Evolutionary conservation across 2,329 filamentous ascomycete species (phyloP).

Genomic region (Nectriaceae sp.): DNA sequence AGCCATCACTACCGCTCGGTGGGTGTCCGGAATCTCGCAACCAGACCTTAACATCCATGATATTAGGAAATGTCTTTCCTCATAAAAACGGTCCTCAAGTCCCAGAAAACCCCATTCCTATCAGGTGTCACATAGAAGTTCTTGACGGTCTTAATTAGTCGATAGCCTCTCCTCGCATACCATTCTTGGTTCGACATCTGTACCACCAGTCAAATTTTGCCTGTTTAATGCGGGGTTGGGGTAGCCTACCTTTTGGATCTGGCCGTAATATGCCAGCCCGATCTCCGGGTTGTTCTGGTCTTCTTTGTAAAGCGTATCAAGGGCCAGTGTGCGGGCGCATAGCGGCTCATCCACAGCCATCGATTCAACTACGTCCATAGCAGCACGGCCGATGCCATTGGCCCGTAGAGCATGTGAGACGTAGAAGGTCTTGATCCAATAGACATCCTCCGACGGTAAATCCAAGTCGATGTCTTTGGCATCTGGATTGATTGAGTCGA

Average conservation of each 20-base stretch:
- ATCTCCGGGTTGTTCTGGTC: constrained; percentile 6
- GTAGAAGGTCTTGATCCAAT: constrained; percentile 35
- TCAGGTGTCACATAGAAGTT: constrained; percentile 14
- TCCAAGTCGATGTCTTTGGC: constrained; percentile 12
- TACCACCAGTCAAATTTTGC: neutral
- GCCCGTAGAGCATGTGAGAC: constrained; percentile 26
- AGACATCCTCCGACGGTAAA: constrained; percentile 19
- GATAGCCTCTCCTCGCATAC: constrained; percentile 31
- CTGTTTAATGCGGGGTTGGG: fast-evolving
- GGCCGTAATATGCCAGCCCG: neutral
- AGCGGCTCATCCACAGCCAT: constrained; percentile 29
- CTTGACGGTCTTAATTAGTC: constrained; percentile 20
- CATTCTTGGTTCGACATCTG: constrained; percentile 32
- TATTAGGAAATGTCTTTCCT: neutral
- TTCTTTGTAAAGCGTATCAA: constrained; percentile 30
- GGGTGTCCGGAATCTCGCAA: no score
- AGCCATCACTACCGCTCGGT: no score
- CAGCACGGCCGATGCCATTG: constrained; percentile 28
- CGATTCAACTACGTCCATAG: constrained; percentile 31
- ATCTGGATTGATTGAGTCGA: constrained; percentile 20
- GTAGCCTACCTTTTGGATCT: neutral
- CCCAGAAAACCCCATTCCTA: neutral
- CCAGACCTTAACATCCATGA: neutral
- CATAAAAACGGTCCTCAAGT: constrained; percentile 2
- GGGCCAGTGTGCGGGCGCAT: constrained; percentile 23